A percentile compares a stretch with the other conserved stretches of the same genome.
These are phyloP conservation scores for Neurospora sp. DNA, from an alignment of 495 filamentous ascomycete species.

Conservation along the genomic window DNA sequence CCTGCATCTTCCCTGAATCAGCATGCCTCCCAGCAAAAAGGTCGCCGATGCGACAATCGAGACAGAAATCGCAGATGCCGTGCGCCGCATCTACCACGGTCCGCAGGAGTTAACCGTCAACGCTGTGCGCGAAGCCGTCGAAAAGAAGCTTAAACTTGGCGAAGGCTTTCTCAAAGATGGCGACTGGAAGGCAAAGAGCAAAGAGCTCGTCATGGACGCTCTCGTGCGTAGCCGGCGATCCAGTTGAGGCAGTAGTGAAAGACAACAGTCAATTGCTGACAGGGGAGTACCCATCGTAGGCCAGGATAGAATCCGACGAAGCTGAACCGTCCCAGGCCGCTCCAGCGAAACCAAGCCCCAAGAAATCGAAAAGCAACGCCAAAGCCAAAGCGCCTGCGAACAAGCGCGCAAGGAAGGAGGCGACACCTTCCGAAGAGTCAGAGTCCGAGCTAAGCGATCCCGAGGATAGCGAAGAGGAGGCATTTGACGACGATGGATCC, in stretches of 20 bases:
- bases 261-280: neutral
- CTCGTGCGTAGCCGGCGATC: slow-evolving; percentile 45
- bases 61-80: slow-evolving; percentile 47
- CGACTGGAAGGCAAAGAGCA: slow-evolving; percentile 74
- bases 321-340: slow-evolving; percentile 6
- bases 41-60: slow-evolving; percentile 18
- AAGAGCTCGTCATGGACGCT: slow-evolving; percentile 58
- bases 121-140: slow-evolving; percentile 55
- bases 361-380: slow-evolving; percentile 9
- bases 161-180: slow-evolving; percentile 59
- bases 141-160: slow-evolving; percentile 53
- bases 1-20: neutral
- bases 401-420: slow-evolving; percentile 5
- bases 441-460: slow-evolving; percentile 11
- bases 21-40: neutral
- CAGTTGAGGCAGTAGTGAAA: neutral
- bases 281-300: neutral
- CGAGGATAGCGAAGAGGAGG: slow-evolving; percentile 8
- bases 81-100: slow-evolving; percentile 45
- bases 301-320: slow-evolving; percentile 3
- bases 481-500: neutral
- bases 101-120: slow-evolving; percentile 68
- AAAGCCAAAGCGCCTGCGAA: slow-evolving; percentile 5
- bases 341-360: slow-evolving; percentile 8
- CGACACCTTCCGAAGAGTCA: slow-evolving; percentile 10